Percentiles rank a stretch among this genome's conserved stretches.
Evolutionary conservation across 768 basidiomycete species (phyloP).

Genomic region (Lactarius trivialis): DNA sequence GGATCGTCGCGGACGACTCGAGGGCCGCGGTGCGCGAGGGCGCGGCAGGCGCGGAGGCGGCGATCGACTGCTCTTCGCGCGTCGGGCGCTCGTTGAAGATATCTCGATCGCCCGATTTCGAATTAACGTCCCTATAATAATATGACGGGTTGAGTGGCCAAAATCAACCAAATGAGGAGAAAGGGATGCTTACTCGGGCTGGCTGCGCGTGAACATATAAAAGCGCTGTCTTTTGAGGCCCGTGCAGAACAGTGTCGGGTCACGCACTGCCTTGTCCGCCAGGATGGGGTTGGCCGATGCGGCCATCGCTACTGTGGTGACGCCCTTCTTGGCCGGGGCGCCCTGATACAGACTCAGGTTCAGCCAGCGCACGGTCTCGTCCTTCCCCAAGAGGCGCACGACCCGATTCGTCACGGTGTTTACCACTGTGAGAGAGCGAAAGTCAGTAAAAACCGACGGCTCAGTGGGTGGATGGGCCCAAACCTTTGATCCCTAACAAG

Average conservation of each 20-base stretch:
- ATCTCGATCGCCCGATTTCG: constrained; percentile 82
- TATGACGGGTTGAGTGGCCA: neutral
- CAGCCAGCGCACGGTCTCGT: constrained; percentile 86
- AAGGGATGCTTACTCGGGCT: constrained; percentile 68
- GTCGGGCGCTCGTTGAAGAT: constrained; percentile 98
- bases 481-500: constrained; percentile 91
- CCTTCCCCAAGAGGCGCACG: constrained; percentile 81
- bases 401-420: constrained; percentile 95
- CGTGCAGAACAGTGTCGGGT: constrained; percentile 89
- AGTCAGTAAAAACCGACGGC: constrained; percentile 5
- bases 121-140: constrained; percentile 50
- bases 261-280: constrained; percentile 73
- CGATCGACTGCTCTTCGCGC: constrained; percentile 88
- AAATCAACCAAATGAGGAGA: neutral
- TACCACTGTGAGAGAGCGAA: constrained; percentile 51
- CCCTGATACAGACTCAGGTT: constrained; percentile 91
- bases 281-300: constrained; percentile 94
- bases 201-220: constrained; percentile 87
- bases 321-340: constrained; percentile 77
- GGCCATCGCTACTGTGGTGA: constrained; percentile 88
- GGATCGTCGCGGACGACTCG: constrained; percentile 80
- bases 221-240: constrained; percentile 91
- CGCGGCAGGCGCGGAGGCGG: constrained; percentile 48
- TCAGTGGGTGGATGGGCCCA: neutral
- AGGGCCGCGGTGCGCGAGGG: constrained; percentile 59